These are phyloP conservation scores for Scedosporium minutisporum DNA, from an alignment of 2,329 filamentous ascomycete species.

Conservation along the genomic window DNA sequence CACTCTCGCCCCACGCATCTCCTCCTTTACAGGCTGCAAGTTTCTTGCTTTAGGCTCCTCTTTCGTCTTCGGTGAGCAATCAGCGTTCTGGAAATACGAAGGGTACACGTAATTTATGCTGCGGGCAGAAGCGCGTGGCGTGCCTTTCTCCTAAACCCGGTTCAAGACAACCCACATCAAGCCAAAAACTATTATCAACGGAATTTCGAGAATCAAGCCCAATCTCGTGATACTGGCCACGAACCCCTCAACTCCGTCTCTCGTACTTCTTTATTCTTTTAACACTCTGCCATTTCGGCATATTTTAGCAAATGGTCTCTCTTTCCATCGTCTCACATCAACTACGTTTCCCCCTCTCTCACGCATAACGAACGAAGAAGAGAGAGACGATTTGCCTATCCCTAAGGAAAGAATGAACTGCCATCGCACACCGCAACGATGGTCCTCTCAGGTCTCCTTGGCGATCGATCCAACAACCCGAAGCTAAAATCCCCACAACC, in stretches of 20 bases:
- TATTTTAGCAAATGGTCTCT: background rate
- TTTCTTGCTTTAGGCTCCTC: background rate
- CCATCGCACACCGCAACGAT: background rate
- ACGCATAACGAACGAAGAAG: background rate
- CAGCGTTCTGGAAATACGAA: background rate
- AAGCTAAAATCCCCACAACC: background rate
- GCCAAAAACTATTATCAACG: too few relatives aligned
- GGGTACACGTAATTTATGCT: background rate
- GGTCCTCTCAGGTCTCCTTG: constrained; percentile 5
- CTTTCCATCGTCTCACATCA: background rate
- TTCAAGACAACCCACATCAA: too few relatives aligned
- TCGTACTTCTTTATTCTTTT: background rate
- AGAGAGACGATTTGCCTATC: background rate
- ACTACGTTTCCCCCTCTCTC: too few relatives aligned
- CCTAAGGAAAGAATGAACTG: constrained; percentile 1
- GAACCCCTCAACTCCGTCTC: too few relatives aligned
- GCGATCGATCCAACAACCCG: constrained; percentile 2
- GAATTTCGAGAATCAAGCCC: too few relatives aligned
- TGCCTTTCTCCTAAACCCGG: too few relatives aligned
- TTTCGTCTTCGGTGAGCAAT: background rate
- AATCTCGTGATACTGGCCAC: too few relatives aligned
- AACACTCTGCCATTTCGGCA: background rate
- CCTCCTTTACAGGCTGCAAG: background rate
- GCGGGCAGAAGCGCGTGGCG: too few relatives aligned
- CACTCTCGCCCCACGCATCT: too few relatives aligned